Evolutionary conservation across 306 rosid genomes (phyloP).

Genomic region (Rosa persica): DNA sequence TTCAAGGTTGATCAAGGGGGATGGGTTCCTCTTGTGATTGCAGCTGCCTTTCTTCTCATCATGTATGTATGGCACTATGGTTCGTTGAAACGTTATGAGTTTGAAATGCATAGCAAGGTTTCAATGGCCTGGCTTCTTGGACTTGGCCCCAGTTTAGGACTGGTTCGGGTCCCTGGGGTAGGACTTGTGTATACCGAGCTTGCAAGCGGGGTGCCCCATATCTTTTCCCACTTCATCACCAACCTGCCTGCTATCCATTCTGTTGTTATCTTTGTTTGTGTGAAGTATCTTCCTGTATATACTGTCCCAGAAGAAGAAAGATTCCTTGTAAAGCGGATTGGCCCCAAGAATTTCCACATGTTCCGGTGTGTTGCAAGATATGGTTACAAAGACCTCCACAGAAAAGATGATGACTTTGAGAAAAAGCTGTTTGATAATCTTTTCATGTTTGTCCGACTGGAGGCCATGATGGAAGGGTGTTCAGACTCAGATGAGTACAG

Average conservation of each 20-base stretch:
- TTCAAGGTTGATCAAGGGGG: slow-evolving; percentile 96
- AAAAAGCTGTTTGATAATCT: slow-evolving; percentile 79
- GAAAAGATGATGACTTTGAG: slow-evolving; percentile 88
- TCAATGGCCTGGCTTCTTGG: slow-evolving; percentile 99
- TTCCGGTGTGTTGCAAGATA: slow-evolving; percentile 94
- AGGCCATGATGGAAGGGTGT: slow-evolving; percentile 97
- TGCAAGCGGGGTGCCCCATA: slow-evolving; percentile 92
- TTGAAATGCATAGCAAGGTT: slow-evolving; percentile 91
- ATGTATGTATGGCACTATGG: slow-evolving; percentile 99
- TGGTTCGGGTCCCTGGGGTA: slow-evolving; percentile 94
- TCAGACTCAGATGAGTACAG: slow-evolving; percentile 93
- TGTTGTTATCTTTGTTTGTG: slow-evolving; percentile 84
- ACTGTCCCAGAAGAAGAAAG: slow-evolving; percentile 96
- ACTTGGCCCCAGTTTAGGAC: slow-evolving; percentile 95
- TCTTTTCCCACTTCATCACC: slow-evolving; percentile 96
- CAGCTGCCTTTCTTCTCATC: slow-evolving; percentile 76
- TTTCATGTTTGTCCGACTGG: slow-evolving; percentile 64
- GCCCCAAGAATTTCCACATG: slow-evolving; percentile 87
- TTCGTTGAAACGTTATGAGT: slow-evolving; percentile 80
- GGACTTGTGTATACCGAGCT: slow-evolving; percentile 98
- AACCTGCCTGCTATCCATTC: slow-evolving; percentile 96
- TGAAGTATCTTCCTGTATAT: slow-evolving; percentile 95
- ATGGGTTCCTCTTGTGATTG: slow-evolving; percentile 95
- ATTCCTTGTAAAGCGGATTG: slow-evolving; percentile 86
- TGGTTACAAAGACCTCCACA: slow-evolving; percentile 90